A percentile compares a stretch with the other conserved stretches of the same genome.
phyloP scores from a whole-genome alignment of 2,329 filamentous ascomycete species.

The Lachnum nothofagi region DNA sequence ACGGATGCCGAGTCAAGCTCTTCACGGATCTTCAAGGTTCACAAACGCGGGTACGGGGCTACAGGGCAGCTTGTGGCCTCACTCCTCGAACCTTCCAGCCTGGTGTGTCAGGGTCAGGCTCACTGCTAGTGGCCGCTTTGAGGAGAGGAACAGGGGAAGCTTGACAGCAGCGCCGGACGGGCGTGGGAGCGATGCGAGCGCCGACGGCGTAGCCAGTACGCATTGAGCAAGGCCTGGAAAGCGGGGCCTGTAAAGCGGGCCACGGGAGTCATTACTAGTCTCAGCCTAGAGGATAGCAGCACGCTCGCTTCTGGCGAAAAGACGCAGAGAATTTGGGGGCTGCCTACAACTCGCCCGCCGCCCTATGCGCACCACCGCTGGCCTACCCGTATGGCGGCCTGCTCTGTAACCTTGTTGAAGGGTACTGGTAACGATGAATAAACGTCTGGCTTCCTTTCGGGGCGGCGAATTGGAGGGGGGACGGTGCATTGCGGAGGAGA shows the following conservation, averaged over 20 bases:
- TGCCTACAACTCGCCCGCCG: too few relatives aligned
- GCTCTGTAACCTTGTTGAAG: background rate
- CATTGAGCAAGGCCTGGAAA: background rate
- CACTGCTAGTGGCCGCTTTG: too few relatives aligned
- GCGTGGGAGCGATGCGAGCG: background rate
- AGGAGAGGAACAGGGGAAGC: background rate
- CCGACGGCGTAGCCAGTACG: background rate
- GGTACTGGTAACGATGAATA: background rate
- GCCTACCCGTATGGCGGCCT: background rate
- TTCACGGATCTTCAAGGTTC: slow-evolving; percentile 12
- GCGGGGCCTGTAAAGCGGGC: background rate
- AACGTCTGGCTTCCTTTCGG: background rate
- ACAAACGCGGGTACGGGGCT: slow-evolving; percentile 17
- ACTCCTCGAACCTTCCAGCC: too few relatives aligned
- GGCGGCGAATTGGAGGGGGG: background rate
- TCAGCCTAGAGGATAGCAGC: background rate
- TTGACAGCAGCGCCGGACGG: background rate
- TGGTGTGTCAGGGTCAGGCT: too few relatives aligned
- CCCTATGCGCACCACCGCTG: too few relatives aligned
- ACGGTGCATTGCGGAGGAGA: background rate
- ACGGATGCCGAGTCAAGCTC: slow-evolving; percentile 23
- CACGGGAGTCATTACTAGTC: slow-evolving; percentile 1
- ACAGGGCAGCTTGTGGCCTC: too few relatives aligned
- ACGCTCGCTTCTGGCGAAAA: too few relatives aligned
- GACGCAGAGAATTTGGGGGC: too few relatives aligned